phyloP scores from a whole-genome alignment of 1,139 yeast species.

The Sugiyamaella sp. region DNA sequence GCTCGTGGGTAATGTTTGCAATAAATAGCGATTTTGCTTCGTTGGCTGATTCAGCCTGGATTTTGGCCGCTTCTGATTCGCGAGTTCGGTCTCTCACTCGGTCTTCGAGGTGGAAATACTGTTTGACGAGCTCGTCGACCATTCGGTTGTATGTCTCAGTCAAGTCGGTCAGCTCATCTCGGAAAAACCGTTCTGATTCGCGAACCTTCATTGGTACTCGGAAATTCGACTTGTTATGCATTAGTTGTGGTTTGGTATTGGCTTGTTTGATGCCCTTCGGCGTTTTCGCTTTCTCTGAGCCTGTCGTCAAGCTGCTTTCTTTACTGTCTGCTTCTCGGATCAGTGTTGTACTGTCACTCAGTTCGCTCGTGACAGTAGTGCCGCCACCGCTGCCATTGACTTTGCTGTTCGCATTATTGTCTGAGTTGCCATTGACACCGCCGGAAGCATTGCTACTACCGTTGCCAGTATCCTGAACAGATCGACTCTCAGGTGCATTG shows the following conservation, averaged over 20 bases:
- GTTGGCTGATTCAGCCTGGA: conserved; percentile 91
- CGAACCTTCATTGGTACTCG: conserved; percentile 52
- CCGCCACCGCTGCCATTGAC: background rate
- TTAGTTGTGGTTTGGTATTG: conserved; percentile 1
- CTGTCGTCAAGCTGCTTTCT: conserved; percentile 2
- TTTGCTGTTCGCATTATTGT: no score
- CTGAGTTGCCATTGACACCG: background rate
- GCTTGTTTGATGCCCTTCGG: conserved; percentile 1
- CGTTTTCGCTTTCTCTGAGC: conserved; percentile 1
- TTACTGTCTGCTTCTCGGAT: background rate
- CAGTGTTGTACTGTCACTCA: background rate
- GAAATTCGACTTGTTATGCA: conserved; percentile 20
- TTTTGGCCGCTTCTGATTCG: conserved; percentile 84
- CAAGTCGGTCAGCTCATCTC: conserved; percentile 85
- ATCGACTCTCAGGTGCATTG: background rate
- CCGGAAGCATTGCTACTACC: background rate
- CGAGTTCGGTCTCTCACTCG: conserved; percentile 86
- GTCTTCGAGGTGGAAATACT: conserved; percentile 82
- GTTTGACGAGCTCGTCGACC: conserved; percentile 85
- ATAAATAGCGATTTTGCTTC: conserved; percentile 94
- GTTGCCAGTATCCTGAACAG: background rate
- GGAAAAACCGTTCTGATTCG: conserved; percentile 59
- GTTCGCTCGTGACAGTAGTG: no score
- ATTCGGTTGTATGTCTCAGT: conserved; percentile 88
- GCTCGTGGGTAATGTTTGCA: conserved; percentile 94